phyloP scores from a whole-genome alignment of 2,329 filamentous ascomycete species.

The Raffaelea ambrosiae region DNA sequence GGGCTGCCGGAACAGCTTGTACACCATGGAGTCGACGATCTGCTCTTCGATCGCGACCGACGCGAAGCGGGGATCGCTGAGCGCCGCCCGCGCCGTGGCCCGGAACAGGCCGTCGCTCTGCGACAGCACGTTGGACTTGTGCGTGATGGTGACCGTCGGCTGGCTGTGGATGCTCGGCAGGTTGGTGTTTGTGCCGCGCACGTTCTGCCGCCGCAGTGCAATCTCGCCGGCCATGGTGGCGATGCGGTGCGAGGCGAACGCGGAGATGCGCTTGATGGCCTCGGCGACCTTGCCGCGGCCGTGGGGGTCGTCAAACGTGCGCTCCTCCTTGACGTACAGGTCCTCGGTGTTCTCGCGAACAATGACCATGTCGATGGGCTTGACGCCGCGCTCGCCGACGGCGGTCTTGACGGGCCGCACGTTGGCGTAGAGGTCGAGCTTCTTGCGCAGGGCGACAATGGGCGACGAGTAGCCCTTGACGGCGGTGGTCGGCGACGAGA shows the following conservation, averaged over 20 bases:
- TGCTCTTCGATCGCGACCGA: slow-evolving; percentile 76
- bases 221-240: slow-evolving; percentile 92
- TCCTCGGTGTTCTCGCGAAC: slow-evolving; percentile 99
- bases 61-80: slow-evolving; percentile 56
- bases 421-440: slow-evolving; percentile 91
- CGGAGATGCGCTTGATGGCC: slow-evolving; percentile 94
- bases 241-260: slow-evolving; percentile 77
- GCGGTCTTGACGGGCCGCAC: slow-evolving; percentile 91
- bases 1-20: slow-evolving; percentile 97
- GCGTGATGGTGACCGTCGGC: slow-evolving; percentile 87
- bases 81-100: slow-evolving; percentile 63
- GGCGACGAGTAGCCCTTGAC: slow-evolving; percentile 95
- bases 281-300: slow-evolving; percentile 76
- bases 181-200: slow-evolving; percentile 48
- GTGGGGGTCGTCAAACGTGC: slow-evolving; percentile 54
- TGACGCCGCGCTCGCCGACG: slow-evolving; percentile 50
- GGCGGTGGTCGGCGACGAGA: slow-evolving; percentile 80
- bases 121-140: slow-evolving; percentile 95
- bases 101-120: slow-evolving; percentile 97
- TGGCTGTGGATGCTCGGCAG: slow-evolving; percentile 55
- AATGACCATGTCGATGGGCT: slow-evolving; percentile 90
- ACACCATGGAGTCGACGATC: slow-evolving; percentile 98
- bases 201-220: slow-evolving; percentile 74
- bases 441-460: slow-evolving; percentile 93
- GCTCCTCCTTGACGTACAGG: slow-evolving; percentile 95